Percentiles rank a stretch among this genome's conserved stretches.
phyloP scores from a whole-genome alignment of 345 rosid species.

The Draba incana region DNA sequence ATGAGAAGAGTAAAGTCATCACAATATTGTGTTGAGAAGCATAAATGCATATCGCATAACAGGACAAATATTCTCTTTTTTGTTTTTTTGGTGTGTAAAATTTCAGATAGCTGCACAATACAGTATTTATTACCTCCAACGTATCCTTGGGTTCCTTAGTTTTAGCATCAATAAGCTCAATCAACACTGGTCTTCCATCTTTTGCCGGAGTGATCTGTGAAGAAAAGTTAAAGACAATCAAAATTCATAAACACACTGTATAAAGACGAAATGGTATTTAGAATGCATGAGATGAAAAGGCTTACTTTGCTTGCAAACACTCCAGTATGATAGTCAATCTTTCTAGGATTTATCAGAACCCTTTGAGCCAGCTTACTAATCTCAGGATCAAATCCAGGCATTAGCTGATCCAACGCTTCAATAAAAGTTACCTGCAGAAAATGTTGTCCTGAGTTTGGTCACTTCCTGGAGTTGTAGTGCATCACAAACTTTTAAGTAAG shows the following conservation, averaged over 20 bases:
- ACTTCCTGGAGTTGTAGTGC: conserved; percentile 14
- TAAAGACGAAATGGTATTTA: not conserved
- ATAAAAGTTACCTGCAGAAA: conserved; percentile 77
- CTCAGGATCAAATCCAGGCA: conserved; percentile 99
- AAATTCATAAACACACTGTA: not conserved
- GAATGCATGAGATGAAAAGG: not conserved
- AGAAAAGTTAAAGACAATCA: not conserved
- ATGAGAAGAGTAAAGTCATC: not conserved
- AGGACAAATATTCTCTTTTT: not conserved
- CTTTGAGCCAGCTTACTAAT: conserved; percentile 96
- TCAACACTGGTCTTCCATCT: conserved; percentile 91
- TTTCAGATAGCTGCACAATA: not conserved
- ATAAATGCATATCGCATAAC: not conserved
- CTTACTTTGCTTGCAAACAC: conserved; percentile 95
- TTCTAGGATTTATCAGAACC: conserved; percentile 89
- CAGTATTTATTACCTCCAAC: conserved; percentile 67
- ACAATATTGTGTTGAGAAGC: not conserved
- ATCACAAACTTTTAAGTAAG: conserved; percentile 2
- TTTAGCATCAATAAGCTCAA: conserved; percentile 98
- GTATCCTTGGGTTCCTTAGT: conserved; percentile 87
- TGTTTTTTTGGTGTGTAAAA: not conserved
- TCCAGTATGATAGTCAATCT: conserved; percentile 92
- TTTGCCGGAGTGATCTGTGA: conserved; percentile 90
- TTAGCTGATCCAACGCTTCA: conserved; percentile 96
- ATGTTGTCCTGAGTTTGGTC: conserved; percentile 1